phyloP scores from a whole-genome alignment of 306 rosid species.

The Inga oerstediana region DNA sequence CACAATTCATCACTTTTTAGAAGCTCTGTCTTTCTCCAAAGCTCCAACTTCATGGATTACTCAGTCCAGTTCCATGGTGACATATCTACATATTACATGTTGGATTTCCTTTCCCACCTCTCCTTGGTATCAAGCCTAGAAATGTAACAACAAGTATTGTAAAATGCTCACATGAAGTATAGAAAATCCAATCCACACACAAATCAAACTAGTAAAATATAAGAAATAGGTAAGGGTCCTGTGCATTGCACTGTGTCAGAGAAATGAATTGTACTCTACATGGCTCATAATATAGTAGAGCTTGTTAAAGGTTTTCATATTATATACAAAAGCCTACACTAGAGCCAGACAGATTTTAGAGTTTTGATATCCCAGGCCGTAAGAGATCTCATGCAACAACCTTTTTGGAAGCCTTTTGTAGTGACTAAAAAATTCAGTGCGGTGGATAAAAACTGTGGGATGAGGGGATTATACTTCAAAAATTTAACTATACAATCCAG shows the following conservation, averaged over 20 bases:
- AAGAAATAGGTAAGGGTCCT: neutral
- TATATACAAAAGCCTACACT: neutral
- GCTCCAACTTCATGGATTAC: conserved; percentile 3
- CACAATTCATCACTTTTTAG: neutral
- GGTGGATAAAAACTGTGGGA: neutral
- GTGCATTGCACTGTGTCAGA: neutral
- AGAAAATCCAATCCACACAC: neutral
- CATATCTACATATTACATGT: conserved; percentile 83
- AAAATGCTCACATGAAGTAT: neutral
- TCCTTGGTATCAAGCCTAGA: conserved; percentile 80
- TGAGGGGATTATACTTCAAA: neutral
- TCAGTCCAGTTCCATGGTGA: conserved; percentile 21
- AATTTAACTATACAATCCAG: neutral
- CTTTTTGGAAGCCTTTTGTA: neutral
- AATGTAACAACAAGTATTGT: conserved; percentile 25
- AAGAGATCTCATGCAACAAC: neutral
- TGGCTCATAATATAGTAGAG: neutral
- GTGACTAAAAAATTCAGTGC: neutral
- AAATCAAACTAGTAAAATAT: neutral
- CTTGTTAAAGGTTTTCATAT: neutral
- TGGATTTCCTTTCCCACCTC: conserved; percentile 90
- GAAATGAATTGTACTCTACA: neutral
- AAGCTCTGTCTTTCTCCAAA: neutral
- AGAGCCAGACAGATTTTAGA: neutral
- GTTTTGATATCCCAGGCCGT: neutral